These are phyloP conservation scores for Pueraria montana DNA, from an alignment of 306 rosid species.

Conservation along the genomic window DNA sequence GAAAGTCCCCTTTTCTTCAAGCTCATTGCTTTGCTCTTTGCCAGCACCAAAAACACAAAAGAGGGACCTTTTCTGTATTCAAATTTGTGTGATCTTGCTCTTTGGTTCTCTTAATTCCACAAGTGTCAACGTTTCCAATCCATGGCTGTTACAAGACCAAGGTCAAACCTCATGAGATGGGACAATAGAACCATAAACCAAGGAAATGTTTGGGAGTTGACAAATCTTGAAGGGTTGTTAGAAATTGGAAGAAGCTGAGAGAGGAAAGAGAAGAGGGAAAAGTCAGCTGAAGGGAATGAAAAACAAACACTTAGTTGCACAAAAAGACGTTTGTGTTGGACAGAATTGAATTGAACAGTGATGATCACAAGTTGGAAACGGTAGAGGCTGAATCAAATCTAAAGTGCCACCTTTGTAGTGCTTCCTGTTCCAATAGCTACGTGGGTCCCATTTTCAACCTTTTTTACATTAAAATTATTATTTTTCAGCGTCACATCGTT, in stretches of 20 bases:
- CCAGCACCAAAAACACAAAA: slow-evolving; percentile 40
- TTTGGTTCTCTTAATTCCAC: not conserved
- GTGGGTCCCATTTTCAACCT: slow-evolving; percentile 23
- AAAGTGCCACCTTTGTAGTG: not conserved
- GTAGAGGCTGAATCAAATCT: slow-evolving; percentile 17
- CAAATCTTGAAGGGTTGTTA: slow-evolving; percentile 39
- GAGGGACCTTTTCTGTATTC: not conserved
- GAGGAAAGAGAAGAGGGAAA: not conserved
- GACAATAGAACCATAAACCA: not conserved
- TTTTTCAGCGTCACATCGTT: slow-evolving; percentile 2
- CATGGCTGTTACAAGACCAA: not conserved
- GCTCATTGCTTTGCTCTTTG: slow-evolving; percentile 56
- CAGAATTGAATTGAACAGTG: slow-evolving; percentile 14
- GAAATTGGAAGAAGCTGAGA: not conserved
- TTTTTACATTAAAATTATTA: not conserved
- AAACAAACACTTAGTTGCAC: not conserved
- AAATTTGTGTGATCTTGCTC: slow-evolving; percentile 15
- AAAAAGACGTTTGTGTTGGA: slow-evolving; percentile 8
- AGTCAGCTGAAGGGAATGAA: slow-evolving; percentile 29
- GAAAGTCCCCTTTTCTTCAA: slow-evolving; percentile 52
- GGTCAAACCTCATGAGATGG: slow-evolving; percentile 33
- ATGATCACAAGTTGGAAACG: slow-evolving; percentile 2
- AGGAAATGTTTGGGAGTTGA: slow-evolving; percentile 35
- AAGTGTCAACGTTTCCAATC: not conserved
- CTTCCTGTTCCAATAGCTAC: not conserved